Evolutionary conservation across 129 eudicot genomes (phyloP), one percentile per base, ranked within the genome.

Genomic region (Erigeron canadensis): DNA sequence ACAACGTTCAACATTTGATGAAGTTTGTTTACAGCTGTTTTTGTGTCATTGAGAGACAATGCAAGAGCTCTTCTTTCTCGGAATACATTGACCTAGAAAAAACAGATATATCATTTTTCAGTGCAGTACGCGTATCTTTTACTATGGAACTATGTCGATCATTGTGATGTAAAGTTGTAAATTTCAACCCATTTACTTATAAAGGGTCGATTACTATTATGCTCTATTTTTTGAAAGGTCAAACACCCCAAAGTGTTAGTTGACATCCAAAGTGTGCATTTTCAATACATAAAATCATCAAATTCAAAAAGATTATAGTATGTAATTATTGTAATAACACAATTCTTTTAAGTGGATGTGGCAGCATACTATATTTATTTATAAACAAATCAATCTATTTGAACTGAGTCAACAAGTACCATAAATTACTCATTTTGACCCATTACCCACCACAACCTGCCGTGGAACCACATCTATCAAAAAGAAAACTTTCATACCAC

Each of bases 31-130:
- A 90, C 97, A 1, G 95, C 95, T 28, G 96, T 90, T 72, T 90
- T 90, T 44, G 96, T 90, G 72, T 90, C 96, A 38, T 87, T 81
- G 18, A 90, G 85, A 40, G 97, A 87, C 69, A 83, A 81, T 8
- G 97, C 97, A 51, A 90, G 89, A 19, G 97, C 95, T 55, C 91
- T 83, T 18, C 97, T 72, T 64, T 90, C 97, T 73, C 91, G 76
- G 40, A 87, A 90, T 28, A 79, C 95, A 72, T 83, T 87, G 16
- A 90, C 97, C 97, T 90, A 81, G 10, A 44, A 34, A 45, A 43
- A 21, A 9, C 5, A 46, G 1, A 44, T 3, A 8, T 5, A 12
- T 44, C 48, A 19, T 57, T 57, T 39, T 39, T 42, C 28, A 63
- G 7, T 5, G 13, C 8, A 37, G 6, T 23, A n/a, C n/a, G n/a